phyloP scores from a whole-genome alignment of 257 asterid genomes.

The Nicotiana obtusifolia region DNA sequence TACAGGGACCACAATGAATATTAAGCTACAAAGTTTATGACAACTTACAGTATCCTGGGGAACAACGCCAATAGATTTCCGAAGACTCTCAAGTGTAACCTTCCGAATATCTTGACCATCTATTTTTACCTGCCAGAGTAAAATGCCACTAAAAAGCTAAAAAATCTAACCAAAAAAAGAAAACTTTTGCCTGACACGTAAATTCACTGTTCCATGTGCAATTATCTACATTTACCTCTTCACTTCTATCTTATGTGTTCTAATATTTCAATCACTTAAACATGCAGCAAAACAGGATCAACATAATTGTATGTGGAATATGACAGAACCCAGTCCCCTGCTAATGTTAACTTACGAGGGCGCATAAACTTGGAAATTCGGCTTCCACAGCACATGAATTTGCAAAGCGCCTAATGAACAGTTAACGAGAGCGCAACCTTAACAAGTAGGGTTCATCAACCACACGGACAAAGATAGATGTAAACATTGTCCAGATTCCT shows the following conservation, averaged over 20 bases:
- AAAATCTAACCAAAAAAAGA: neutral
- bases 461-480: constrained; percentile 1
- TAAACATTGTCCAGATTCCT: neutral
- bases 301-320: neutral
- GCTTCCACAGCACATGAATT: neutral
- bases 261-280: neutral
- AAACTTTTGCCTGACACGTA: neutral
- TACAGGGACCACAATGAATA: neutral
- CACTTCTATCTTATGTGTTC: neutral
- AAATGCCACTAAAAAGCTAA: constrained; percentile 2
- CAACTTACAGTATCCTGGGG: constrained; percentile 98
- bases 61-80: constrained; percentile 90
- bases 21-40: constrained; percentile 8
- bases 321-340: neutral
- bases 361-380: neutral
- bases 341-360: neutral
- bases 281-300: constrained; percentile 2
- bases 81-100: constrained; percentile 88
- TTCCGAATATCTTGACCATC: constrained; percentile 86
- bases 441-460: neutral
- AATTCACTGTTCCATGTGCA: neutral
- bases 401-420: neutral
- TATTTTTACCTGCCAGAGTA: constrained; percentile 56
- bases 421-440: neutral
- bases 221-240: neutral